phyloP scores from a whole-genome alignment of 129 eudicot genomes.

The Tagetes patula region DNA sequence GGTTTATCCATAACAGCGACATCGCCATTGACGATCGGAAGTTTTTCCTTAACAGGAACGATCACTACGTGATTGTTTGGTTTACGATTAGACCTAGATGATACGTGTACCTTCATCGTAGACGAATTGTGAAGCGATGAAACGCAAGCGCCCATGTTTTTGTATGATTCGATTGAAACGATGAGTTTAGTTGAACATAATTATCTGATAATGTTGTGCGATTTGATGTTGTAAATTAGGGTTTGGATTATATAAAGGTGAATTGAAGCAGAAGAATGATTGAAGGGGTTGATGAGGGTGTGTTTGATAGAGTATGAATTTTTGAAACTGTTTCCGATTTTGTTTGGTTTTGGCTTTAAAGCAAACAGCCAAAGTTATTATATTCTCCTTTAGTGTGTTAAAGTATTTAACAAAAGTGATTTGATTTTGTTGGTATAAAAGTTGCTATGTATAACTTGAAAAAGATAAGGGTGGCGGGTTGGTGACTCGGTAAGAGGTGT shows the following conservation, averaged over 20 bases:
- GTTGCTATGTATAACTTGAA: too few species aligned
- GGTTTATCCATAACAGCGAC: constrained; percentile 26
- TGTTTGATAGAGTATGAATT: neutral
- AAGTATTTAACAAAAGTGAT: too few species aligned
- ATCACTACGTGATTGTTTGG: neutral
- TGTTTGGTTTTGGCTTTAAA: too few species aligned
- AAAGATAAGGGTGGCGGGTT: too few species aligned
- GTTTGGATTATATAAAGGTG: neutral
- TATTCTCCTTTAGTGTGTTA: too few species aligned
- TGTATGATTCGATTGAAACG: neutral
- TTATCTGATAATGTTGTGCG: constrained; percentile 2
- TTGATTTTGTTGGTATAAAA: too few species aligned
- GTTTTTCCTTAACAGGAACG: constrained; percentile 15
- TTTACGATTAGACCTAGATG: constrained; percentile 14
- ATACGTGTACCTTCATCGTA: constrained; percentile 5
- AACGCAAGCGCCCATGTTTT: constrained; percentile 32
- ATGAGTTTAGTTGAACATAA: constrained; percentile 22
- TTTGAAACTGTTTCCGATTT: too few species aligned
- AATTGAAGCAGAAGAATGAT: neutral
- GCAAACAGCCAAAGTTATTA: too few species aligned
- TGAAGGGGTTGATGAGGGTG: neutral
- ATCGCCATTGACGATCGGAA: constrained; percentile 20
- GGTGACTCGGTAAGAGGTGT: too few species aligned
- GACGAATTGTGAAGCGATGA: constrained; percentile 23
- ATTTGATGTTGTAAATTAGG: constrained; percentile 5